These are phyloP conservation scores for Podaxis sp. DNA, from an alignment of 768 basidiomycete species.

Conservation along the genomic window DNA sequence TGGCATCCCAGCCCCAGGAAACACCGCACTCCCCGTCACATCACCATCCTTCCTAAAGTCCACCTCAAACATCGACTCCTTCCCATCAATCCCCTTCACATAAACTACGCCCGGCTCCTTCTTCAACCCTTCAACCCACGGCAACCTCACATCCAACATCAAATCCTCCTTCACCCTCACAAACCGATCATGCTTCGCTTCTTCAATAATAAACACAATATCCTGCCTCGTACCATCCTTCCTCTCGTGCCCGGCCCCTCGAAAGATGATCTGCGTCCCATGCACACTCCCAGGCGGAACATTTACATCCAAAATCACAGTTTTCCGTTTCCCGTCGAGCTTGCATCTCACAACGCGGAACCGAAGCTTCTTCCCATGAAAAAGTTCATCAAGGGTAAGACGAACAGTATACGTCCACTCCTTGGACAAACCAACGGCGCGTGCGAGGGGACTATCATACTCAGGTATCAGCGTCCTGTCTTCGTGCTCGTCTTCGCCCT, in stretches of 20 bases:
- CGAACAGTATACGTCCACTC: slow-evolving; percentile 69
- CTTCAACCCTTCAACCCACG: slow-evolving; percentile 51
- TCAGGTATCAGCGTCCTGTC: slow-evolving; percentile 8
- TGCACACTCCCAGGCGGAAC: slow-evolving; percentile 61
- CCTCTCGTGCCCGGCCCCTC: slow-evolving; percentile 61
- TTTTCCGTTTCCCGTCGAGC: slow-evolving; percentile 46
- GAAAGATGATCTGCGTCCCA: slow-evolving; percentile 60
- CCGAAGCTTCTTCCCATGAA: slow-evolving; percentile 49
- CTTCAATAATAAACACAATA: slow-evolving; percentile 64
- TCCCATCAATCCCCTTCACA: slow-evolving; percentile 56
- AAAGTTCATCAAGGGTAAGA: slow-evolving; percentile 63
- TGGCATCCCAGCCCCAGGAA: slow-evolving; percentile 68
- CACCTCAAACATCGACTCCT: slow-evolving; percentile 46
- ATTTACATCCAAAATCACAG: slow-evolving; percentile 58
- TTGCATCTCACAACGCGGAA: slow-evolving; percentile 60
- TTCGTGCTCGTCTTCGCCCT: neutral
- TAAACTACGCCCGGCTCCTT: slow-evolving; percentile 49
- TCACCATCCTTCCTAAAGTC: slow-evolving; percentile 51
- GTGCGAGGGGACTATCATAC: slow-evolving; percentile 31
- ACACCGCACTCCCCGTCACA: slow-evolving; percentile 45
- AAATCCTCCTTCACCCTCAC: slow-evolving; percentile 58
- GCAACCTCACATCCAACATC: slow-evolving; percentile 50
- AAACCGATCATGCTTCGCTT: slow-evolving; percentile 57
- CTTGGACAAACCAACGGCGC: slow-evolving; percentile 41
- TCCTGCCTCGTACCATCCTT: slow-evolving; percentile 58